phyloP scores from a whole-genome alignment of 305 asterid genomes.

The Nicotiana rustica region DNA sequence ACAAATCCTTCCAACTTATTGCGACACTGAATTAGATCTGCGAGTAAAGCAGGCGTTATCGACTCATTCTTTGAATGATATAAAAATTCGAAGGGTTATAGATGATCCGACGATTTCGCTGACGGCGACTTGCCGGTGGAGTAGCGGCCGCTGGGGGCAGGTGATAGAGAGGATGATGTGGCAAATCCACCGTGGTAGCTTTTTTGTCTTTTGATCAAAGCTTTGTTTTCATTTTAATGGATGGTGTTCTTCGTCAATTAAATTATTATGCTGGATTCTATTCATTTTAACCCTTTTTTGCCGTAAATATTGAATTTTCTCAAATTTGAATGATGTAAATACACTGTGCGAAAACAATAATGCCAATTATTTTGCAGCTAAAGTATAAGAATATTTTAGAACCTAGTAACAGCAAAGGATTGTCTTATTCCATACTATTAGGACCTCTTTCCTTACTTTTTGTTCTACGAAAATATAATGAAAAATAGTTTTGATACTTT shows the following conservation, averaged over 20 bases:
- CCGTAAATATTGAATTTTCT: neutral
- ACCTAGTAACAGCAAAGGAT: no score
- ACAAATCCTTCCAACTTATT: neutral
- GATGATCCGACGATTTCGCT: neutral
- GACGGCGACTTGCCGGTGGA: conserved; percentile 15
- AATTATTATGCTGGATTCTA: neutral
- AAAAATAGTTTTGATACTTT: no score
- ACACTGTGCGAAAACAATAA: neutral
- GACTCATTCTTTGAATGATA: conserved; percentile 12
- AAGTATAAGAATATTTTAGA: no score
- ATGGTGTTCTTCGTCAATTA: neutral
- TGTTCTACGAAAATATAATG: no score
- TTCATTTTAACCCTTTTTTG: neutral
- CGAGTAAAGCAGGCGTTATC: neutral
- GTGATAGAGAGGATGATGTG: neutral
- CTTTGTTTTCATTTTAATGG: conserved; percentile 17
- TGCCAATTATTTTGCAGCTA: no score
- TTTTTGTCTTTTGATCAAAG: conserved; percentile 3
- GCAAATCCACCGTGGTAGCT: conserved; percentile 21
- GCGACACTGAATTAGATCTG: neutral
- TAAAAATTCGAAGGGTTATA: conserved; percentile 27
- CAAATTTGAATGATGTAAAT: neutral
- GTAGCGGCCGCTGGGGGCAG: neutral
- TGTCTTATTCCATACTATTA: no score
- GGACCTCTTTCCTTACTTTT: no score